Conservation (phyloP, 164 flowering plant species). For the Piper betle region DNA sequence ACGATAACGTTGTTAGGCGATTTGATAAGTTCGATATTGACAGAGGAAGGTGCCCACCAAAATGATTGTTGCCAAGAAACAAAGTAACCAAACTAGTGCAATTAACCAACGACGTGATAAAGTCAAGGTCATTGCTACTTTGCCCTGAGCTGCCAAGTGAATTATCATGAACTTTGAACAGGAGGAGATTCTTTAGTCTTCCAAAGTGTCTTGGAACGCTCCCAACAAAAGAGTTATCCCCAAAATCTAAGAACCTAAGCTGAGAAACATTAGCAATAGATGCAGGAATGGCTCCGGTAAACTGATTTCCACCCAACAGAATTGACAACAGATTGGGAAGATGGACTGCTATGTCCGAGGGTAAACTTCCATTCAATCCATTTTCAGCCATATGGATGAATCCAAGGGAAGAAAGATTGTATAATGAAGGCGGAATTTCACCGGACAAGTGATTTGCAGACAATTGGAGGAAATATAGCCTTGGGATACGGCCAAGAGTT, state of each 20-base stretch:
- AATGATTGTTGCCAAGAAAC: background rate
- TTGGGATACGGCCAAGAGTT: slow-evolving; percentile 17
- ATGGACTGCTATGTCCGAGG: slow-evolving; percentile 7
- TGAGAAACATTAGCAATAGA: slow-evolving; percentile 3
- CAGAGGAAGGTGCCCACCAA: slow-evolving; percentile 19
- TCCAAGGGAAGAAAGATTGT: slow-evolving; percentile 32
- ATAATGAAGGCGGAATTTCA: slow-evolving; percentile 25
- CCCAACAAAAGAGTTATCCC: too few species aligned
- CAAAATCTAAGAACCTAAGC: background rate
- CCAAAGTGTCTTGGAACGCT: too few species aligned
- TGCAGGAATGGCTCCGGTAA: slow-evolving; percentile 1
- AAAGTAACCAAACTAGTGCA: background rate
- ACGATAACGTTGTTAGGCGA: background rate
- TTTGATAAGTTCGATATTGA: slow-evolving; percentile 20
- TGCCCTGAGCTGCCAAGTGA: background rate
- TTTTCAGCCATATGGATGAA: slow-evolving; percentile 19
- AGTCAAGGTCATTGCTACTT: slow-evolving; percentile 1
- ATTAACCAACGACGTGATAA: slow-evolving; percentile 1
- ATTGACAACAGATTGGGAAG: slow-evolving; percentile 14
- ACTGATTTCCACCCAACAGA: background rate
- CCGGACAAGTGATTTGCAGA: slow-evolving; percentile 26
- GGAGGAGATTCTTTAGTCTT: too few species aligned
- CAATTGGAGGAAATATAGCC: slow-evolving; percentile 20
- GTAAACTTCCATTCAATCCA: slow-evolving; percentile 18
- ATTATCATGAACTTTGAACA: background rate